These are phyloP conservation scores for Symbiodinium natans DNA, from an alignment of 73 alveolate genomes.

Conservation along the genomic window DNA sequence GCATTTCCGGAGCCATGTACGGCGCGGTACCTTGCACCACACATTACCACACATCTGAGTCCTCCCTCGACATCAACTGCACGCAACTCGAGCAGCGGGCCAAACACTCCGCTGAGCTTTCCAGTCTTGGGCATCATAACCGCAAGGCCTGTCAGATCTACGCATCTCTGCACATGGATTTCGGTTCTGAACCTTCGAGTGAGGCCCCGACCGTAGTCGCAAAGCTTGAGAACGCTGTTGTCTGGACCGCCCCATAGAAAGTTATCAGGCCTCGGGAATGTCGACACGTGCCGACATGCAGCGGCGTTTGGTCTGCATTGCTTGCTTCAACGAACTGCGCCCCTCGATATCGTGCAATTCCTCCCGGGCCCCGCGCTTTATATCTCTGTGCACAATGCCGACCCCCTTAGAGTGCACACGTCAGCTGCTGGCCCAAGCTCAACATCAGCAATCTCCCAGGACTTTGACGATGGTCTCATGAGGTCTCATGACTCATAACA, in stretches of 20 bases:
- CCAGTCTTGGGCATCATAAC: constrained; percentile 85
- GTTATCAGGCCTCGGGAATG: constrained; percentile 49
- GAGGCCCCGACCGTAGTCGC: constrained; percentile 62
- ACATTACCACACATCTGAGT: no score
- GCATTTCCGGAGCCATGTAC: constrained; percentile 96
- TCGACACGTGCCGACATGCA: neutral
- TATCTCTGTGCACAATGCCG: constrained; percentile 84
- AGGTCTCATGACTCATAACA: neutral
- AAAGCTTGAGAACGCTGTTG: constrained; percentile 67
- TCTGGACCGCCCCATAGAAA: constrained; percentile 92
- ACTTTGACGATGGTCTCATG: neutral
- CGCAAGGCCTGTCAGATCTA: constrained; percentile 28
- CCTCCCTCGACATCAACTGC: no score
- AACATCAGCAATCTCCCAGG: no score
- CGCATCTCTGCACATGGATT: neutral
- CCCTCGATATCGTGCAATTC: neutral
- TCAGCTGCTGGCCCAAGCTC: no score
- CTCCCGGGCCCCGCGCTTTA: constrained; percentile 36
- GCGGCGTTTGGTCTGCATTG: neutral
- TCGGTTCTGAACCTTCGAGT: neutral
- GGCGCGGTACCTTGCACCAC: constrained; percentile 95
- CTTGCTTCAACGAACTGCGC: neutral
- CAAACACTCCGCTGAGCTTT: constrained; percentile 72
- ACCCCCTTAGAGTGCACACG: constrained; percentile 39
- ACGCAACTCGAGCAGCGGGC: neutral